These are phyloP conservation scores for Arachnomyces sp. DNA, from an alignment of 2,329 filamentous ascomycete genomes.

Conservation along the genomic window DNA sequence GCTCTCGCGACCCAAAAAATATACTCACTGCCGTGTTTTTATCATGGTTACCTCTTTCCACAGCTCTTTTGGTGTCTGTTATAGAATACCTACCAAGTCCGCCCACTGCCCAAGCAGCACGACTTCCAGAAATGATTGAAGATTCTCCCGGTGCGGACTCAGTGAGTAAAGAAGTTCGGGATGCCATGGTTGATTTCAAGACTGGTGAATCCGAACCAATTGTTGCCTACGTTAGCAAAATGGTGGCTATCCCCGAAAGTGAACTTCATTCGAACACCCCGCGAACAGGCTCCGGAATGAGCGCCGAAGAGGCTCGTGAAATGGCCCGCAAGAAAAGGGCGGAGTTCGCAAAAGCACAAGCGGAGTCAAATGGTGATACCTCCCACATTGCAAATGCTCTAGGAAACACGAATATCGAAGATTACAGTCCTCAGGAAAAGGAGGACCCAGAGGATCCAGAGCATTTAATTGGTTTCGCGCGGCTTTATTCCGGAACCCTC, in stretches of 20 bases:
- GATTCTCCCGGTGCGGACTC: slow-evolving; percentile 68
- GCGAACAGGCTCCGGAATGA: slow-evolving; percentile 58
- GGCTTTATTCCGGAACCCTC: slow-evolving; percentile 84
- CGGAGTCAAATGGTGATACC: slow-evolving; percentile 46
- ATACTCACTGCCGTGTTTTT: slow-evolving; percentile 82
- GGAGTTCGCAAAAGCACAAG: slow-evolving; percentile 74
- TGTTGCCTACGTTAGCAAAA: slow-evolving; percentile 95
- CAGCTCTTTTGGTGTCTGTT: slow-evolving; percentile 84
- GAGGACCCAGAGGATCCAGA: slow-evolving; percentile 65
- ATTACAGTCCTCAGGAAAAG: slow-evolving; percentile 37
- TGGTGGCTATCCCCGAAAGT: slow-evolving; percentile 90
- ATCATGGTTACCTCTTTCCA: slow-evolving; percentile 86
- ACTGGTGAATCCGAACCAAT: slow-evolving; percentile 64
- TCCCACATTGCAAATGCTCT: slow-evolving; percentile 55
- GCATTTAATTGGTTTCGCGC: slow-evolving; percentile 87
- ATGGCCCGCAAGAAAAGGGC: slow-evolving; percentile 81
- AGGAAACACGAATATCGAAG: slow-evolving; percentile 53
- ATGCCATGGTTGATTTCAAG: slow-evolving; percentile 79
- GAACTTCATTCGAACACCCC: slow-evolving; percentile 78
- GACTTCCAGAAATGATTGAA: slow-evolving; percentile 71
- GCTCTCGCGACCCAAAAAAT: slow-evolving; percentile 74
- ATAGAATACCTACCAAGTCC: slow-evolving; percentile 89
- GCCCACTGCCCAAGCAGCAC: slow-evolving; percentile 65
- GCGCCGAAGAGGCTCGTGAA: slow-evolving; percentile 81
- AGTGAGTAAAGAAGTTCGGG: slow-evolving; percentile 61